Conservation (phyloP, 169 alveolate genomes). For the Eimeria tenella region DNA sequence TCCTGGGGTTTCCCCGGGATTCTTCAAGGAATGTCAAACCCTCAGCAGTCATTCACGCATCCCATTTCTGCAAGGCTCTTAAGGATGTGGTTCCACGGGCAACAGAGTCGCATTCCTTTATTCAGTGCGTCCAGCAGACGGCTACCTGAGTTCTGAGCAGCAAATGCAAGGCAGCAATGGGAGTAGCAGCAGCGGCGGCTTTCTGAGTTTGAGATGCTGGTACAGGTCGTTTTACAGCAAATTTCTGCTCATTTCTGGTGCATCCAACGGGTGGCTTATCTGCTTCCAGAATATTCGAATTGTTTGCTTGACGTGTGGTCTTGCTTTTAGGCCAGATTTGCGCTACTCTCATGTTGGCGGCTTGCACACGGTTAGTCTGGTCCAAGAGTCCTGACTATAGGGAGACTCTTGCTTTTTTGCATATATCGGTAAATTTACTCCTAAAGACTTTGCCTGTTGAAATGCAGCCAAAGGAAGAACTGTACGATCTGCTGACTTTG, state of each 20-base stretch:
- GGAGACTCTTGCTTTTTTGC: not conserved
- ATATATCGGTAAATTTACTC: not conserved
- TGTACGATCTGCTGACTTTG: slow-evolving; percentile 69
- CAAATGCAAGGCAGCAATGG: too few relatives aligned
- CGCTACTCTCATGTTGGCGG: slow-evolving; percentile 68
- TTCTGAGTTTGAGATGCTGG: too few relatives aligned
- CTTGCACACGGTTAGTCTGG: slow-evolving; percentile 1
- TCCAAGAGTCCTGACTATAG: not conserved
- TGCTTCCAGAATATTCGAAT: too few relatives aligned
- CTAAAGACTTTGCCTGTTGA: not conserved
- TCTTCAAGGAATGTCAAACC: not conserved
- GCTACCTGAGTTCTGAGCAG: too few relatives aligned
- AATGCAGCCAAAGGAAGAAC: slow-evolving; percentile 75
- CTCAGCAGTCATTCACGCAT: not conserved
- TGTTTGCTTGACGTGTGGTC: not conserved
- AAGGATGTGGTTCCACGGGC: slow-evolving; percentile 57
- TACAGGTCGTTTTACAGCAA: too few relatives aligned
- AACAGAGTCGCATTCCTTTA: slow-evolving; percentile 37
- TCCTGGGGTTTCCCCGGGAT: not conserved
- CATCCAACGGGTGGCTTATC: too few relatives aligned
- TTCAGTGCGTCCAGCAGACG: slow-evolving; percentile 22
- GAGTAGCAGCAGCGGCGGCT: too few relatives aligned
- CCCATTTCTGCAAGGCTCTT: slow-evolving; percentile 37
- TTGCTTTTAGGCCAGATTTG: slow-evolving; percentile 16
- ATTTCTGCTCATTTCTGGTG: too few relatives aligned